phyloP scores from a whole-genome alignment of 305 asterid species.

The Fraxinus ornus region DNA sequence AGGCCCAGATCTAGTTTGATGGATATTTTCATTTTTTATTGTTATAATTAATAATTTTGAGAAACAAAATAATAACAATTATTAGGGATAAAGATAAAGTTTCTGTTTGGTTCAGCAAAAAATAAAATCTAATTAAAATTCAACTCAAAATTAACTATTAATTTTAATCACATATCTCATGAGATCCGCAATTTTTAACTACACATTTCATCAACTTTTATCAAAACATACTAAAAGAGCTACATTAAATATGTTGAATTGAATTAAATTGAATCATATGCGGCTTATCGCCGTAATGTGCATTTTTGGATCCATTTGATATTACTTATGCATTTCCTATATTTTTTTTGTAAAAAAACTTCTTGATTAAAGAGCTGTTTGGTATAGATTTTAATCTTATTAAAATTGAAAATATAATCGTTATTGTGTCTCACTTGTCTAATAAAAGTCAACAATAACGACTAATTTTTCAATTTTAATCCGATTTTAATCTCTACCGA shows the following conservation, averaged over 20 bases:
- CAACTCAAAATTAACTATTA: too few species aligned
- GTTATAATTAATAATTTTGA: background rate
- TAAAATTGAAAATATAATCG: too few species aligned
- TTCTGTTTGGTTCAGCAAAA: background rate
- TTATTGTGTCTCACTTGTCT: too few species aligned
- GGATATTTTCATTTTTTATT: background rate
- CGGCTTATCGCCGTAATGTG: background rate
- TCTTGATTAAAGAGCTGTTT: background rate
- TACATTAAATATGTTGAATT: too few species aligned
- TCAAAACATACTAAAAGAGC: background rate
- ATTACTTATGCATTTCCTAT: background rate
- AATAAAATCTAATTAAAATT: too few species aligned
- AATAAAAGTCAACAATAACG: too few species aligned
- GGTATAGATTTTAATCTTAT: too few species aligned
- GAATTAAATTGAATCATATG: background rate
- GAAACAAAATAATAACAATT: background rate
- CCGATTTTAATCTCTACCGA: too few species aligned
- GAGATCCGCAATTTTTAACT: too few species aligned
- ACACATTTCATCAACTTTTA: background rate
- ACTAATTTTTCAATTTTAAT: too few species aligned
- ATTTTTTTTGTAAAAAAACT: background rate
- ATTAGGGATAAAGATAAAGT: background rate
- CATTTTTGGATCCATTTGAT: too few species aligned
- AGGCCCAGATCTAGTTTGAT: conserved; percentile 9
- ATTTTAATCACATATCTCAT: background rate